phyloP scores from a whole-genome alignment of 257 asterid species.

The Nicotiana benthamiana region DNA sequence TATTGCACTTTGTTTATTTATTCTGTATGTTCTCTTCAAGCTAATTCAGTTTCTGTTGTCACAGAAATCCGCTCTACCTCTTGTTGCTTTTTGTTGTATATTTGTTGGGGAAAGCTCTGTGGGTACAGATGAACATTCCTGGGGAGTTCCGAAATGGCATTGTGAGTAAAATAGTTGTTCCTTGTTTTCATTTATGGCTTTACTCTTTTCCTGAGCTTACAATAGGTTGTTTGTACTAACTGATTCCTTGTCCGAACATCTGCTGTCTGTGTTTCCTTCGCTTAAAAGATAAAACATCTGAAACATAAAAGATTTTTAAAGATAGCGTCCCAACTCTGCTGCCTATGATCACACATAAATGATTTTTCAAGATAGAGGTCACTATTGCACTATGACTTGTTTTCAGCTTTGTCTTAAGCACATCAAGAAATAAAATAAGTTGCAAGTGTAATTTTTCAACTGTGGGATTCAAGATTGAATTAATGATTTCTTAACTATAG shows the following conservation, averaged over 20 bases:
- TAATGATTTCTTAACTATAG: not conserved
- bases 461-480: not conserved
- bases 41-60: not conserved
- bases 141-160: slow-evolving; percentile 34
- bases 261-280: not conserved
- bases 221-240: not conserved
- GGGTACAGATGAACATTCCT: slow-evolving; percentile 51
- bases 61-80: slow-evolving; percentile 64
- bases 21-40: not conserved
- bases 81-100: slow-evolving; percentile 29
- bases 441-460: not conserved
- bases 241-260: not conserved
- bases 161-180: slow-evolving; percentile 30
- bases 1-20: not conserved
- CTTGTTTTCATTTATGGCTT: not conserved
- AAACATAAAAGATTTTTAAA: not conserved
- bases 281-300: not conserved
- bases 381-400: not conserved
- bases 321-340: not conserved
- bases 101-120: slow-evolving; percentile 43
- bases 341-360: not conserved
- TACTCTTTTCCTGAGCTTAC: not conserved
- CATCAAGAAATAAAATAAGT: not conserved
- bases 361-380: not conserved
- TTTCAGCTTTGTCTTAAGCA: not conserved